Percentiles rank a stretch among this genome's conserved stretches.
These are phyloP conservation scores for Avena insularis DNA, from an alignment of 176 grass and related monocot species.

Conservation along the genomic window DNA sequence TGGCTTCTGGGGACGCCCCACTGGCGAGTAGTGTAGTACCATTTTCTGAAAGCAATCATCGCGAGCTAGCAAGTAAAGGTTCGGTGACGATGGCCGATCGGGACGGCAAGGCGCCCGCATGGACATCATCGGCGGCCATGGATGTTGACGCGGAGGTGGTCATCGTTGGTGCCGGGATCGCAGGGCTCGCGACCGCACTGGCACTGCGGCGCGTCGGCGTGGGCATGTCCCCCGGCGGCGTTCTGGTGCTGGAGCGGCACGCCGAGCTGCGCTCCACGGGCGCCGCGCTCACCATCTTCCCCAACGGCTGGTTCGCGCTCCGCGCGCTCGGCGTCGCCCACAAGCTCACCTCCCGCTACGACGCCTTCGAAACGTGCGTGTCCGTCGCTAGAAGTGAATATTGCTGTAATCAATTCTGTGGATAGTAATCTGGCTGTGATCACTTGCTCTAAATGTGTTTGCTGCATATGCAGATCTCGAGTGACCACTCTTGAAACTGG, in stretches of 20 bases:
- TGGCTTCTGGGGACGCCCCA: background rate
- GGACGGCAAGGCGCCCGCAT: background rate
- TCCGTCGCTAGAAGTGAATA: background rate
- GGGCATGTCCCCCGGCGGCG: background rate
- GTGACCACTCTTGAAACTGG: constrained; percentile 60
- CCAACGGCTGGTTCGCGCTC: constrained; percentile 72
- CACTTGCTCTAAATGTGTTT: background rate
- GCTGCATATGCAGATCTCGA: constrained; percentile 35
- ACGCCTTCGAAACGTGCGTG: constrained; percentile 34
- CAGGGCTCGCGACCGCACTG: constrained; percentile 61
- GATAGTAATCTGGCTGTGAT: background rate
- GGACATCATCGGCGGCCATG: background rate
- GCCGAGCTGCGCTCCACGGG: constrained; percentile 53
- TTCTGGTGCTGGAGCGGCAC: constrained; percentile 64
- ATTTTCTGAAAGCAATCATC: constrained; percentile 17
- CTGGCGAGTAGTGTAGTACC: no score
- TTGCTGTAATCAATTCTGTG: background rate
- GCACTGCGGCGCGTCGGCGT: constrained; percentile 46
- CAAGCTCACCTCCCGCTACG: constrained; percentile 49
- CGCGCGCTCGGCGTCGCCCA: constrained; percentile 62
- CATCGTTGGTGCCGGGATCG: constrained; percentile 68
- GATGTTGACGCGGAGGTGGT: constrained; percentile 55
- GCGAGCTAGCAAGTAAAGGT: background rate
- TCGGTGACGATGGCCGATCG: background rate
- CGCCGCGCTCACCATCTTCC: constrained; percentile 53